These are phyloP conservation scores for Kazachstania psychrophila DNA, from an alignment of 805 yeast species.

Conservation along the genomic window DNA sequence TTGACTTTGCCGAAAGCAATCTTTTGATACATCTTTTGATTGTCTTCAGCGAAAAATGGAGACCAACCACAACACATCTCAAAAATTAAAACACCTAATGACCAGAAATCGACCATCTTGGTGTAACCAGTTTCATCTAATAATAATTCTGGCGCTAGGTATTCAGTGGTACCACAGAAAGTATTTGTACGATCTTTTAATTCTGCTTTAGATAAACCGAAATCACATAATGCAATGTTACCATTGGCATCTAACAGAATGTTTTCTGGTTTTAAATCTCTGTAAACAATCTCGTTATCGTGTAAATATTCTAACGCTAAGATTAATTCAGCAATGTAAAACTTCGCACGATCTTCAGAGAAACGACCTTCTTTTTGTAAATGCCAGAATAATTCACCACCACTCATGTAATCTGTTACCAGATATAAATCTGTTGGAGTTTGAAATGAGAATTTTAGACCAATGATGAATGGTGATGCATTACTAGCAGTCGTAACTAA, in stretches of 20 bases:
- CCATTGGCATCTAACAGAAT: conserved; percentile 93
- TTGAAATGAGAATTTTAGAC: conserved; percentile 91
- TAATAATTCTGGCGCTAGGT: conserved; percentile 92
- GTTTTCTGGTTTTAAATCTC: conserved; percentile 96
- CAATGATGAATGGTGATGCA: conserved; percentile 88
- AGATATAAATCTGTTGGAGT: conserved; percentile 86
- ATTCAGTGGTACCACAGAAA: conserved; percentile 97
- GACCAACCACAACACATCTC: conserved; percentile 99
- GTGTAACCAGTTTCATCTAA: conserved; percentile 95
- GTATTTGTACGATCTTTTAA: conserved; percentile 87
- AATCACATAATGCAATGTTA: conserved; percentile 94
- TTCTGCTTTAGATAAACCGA: conserved; percentile 92
- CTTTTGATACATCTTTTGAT: conserved; percentile 98
- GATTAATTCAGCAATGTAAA: conserved; percentile 92
- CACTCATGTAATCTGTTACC: conserved; percentile 96
- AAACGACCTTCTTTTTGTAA: conserved; percentile 94
- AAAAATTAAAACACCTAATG: conserved; percentile 89
- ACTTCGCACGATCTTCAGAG: conserved; percentile 87
- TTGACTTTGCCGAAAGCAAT: conserved; percentile 97
- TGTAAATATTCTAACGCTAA: conserved; percentile 90
- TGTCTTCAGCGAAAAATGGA: conserved; percentile 94
- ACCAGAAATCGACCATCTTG: conserved; percentile 99
- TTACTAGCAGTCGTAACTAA: conserved; percentile 86
- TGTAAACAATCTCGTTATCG: conserved; percentile 89
- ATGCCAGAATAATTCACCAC: conserved; percentile 96